These are phyloP conservation scores for Phytophthora sp. DNA, from an alignment of 352 stramenopile genomes.

Conservation along the genomic window DNA sequence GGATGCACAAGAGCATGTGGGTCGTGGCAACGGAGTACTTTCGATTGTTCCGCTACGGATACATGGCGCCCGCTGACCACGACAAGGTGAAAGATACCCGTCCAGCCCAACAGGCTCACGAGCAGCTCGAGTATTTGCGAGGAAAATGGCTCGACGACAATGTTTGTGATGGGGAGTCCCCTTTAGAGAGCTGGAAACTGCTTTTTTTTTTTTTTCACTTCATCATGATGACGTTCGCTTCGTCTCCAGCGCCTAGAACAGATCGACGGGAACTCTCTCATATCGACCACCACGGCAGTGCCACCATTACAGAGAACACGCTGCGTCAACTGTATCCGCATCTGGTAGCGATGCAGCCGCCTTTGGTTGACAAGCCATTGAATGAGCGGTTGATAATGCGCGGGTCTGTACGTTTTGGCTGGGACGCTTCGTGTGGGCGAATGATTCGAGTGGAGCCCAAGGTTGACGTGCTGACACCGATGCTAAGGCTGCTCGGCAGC, in stretches of 20 bases:
- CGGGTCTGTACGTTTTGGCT: slow-evolving; percentile 9
- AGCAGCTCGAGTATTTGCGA: background rate
- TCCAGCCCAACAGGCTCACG: background rate
- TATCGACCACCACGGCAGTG: background rate
- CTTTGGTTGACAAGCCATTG: background rate
- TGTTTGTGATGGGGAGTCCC: background rate
- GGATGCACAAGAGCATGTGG: slow-evolving; percentile 5
- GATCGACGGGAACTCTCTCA: background rate
- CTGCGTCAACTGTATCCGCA: slow-evolving; percentile 24
- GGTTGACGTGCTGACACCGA: background rate
- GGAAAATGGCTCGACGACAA: background rate
- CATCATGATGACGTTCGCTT: background rate
- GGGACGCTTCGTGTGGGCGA: background rate
- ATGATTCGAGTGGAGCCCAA: background rate
- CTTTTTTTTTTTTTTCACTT: background rate
- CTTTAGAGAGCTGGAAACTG: background rate
- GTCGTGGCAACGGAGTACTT: slow-evolving; percentile 15
- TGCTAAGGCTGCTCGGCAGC: slow-evolving; percentile 6
- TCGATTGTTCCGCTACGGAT: slow-evolving; percentile 16
- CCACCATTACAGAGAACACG: slow-evolving; percentile 27
- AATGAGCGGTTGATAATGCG: background rate
- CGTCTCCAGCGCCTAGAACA: slow-evolving; percentile 16
- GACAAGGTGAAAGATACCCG: background rate
- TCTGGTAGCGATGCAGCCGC: background rate
- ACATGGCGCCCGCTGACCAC: background rate